Conservation (phyloP, 371 early-diverging fungal species). For the Apophysomyces variabilis region DNA sequence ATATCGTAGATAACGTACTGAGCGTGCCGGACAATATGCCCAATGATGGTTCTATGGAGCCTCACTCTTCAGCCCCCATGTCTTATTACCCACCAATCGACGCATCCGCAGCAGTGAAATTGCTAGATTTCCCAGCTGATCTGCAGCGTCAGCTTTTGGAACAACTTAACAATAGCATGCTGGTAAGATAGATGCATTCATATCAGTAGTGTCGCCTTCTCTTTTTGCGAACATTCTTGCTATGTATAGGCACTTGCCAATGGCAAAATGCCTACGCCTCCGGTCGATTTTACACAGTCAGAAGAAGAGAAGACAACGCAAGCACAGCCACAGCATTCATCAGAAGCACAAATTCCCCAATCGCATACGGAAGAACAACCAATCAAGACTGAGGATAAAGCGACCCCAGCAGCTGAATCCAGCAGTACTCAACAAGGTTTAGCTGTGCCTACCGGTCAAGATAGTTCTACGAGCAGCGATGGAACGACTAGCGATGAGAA, state of each 20-base stretch:
- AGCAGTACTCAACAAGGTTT: neutral
- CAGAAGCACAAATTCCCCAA: neutral
- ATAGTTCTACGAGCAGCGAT: neutral
- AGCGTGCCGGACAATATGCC: slow-evolving; percentile 14
- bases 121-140: slow-evolving; percentile 47
- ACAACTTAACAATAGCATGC: slow-evolving; percentile 41
- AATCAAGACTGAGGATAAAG: neutral
- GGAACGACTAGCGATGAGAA: neutral
- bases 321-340: slow-evolving; percentile 13
- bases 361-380: neutral
- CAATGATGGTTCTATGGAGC: neutral
- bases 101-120: slow-evolving; percentile 33
- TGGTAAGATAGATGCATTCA: neutral
- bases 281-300: slow-evolving; percentile 16
- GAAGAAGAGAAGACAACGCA: neutral
- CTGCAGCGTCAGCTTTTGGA: slow-evolving; percentile 50
- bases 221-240: neutral
- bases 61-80: slow-evolving; percentile 10
- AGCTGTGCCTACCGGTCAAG: neutral
- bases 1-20: slow-evolving; percentile 19
- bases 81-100: slow-evolving; percentile 41
- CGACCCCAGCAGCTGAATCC: neutral
- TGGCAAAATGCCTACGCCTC: slow-evolving; percentile 26
- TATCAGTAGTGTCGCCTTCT: neutral
- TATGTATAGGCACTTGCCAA: slow-evolving; percentile 25